Evolutionary conservation across 169 alveolate species (phyloP).

Genomic region (Cryptosporidium ubiquitum): DNA sequence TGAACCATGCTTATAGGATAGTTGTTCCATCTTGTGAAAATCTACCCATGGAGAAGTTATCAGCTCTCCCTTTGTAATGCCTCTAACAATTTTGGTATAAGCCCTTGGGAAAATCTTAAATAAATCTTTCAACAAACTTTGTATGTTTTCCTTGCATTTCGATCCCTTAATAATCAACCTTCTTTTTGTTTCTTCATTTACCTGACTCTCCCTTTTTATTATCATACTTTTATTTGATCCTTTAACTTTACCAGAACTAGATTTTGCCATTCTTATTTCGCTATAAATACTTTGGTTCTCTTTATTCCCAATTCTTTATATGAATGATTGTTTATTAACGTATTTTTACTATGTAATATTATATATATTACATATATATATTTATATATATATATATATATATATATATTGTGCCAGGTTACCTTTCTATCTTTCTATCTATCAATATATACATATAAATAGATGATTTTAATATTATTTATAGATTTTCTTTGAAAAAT

Average conservation of each 20-base stretch:
- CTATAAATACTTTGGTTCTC: no score
- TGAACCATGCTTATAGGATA: constrained; percentile 61
- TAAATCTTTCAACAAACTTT: constrained; percentile 22
- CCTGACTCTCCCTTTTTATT: constrained; percentile 52
- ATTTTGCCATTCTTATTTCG: background rate
- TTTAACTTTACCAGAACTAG: constrained; percentile 33
- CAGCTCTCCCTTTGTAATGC: constrained; percentile 42
- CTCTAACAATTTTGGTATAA: constrained; percentile 53
- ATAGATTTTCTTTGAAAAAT: background rate
- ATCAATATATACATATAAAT: no score
- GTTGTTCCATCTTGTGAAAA: constrained; percentile 40
- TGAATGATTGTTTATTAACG: no score
- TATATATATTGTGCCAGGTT: no score
- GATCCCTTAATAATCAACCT: constrained; percentile 59
- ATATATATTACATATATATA: no score
- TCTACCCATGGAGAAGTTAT: constrained; percentile 66
- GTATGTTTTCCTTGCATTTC: constrained; percentile 67
- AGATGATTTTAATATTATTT: background rate
- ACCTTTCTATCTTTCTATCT: background rate
- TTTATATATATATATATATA: no score
- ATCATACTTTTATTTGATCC: constrained; percentile 34
- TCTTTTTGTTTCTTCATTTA: constrained; percentile 68
- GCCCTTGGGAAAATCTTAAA: constrained; percentile 45
- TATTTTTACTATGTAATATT: no score
- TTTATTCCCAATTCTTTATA: no score